Evolutionary conservation across 176 grass and related monocot genomes (phyloP).

Genomic region (Ensete ventricosum): DNA sequence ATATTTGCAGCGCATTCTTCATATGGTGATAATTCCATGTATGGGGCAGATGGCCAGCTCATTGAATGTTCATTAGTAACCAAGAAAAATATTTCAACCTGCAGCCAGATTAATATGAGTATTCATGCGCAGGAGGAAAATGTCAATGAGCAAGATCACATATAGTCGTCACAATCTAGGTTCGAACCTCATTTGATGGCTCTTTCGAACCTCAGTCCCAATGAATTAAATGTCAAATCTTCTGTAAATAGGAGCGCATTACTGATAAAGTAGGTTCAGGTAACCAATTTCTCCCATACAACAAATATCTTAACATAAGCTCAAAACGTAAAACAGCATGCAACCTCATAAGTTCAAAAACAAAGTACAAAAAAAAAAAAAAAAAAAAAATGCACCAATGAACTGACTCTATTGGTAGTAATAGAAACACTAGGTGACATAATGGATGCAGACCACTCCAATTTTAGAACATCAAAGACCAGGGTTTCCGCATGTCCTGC

Average conservation of each 20-base stretch:
- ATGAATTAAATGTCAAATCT: neutral
- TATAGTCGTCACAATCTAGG: neutral
- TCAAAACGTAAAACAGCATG: neutral
- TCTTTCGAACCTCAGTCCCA: neutral
- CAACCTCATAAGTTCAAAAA: neutral
- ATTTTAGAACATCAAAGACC: conserved; percentile 77
- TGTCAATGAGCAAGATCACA: conserved; percentile 5
- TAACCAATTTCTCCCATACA: neutral
- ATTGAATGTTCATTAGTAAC: conserved; percentile 76
- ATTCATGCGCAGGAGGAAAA: neutral
- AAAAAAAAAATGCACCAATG: neutral
- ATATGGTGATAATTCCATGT: conserved; percentile 44
- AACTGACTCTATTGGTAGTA: conserved; percentile 75
- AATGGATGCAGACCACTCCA: conserved; percentile 75
- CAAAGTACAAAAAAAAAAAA: neutral
- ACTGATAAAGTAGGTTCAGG: neutral
- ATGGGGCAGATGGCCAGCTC: conserved; percentile 79
- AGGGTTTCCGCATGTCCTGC: conserved; percentile 78
- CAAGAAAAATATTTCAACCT: conserved; percentile 84
- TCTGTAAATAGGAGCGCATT: neutral
- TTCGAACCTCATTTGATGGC: conserved; percentile 74
- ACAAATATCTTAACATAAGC: neutral
- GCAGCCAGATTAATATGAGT: conserved; percentile 5
- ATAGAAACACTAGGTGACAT: conserved; percentile 75
- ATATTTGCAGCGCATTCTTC: conserved; percentile 52